phyloP scores from a whole-genome alignment of 2,329 filamentous ascomycete species.

The Teratosphaeria zuluensis region DNA sequence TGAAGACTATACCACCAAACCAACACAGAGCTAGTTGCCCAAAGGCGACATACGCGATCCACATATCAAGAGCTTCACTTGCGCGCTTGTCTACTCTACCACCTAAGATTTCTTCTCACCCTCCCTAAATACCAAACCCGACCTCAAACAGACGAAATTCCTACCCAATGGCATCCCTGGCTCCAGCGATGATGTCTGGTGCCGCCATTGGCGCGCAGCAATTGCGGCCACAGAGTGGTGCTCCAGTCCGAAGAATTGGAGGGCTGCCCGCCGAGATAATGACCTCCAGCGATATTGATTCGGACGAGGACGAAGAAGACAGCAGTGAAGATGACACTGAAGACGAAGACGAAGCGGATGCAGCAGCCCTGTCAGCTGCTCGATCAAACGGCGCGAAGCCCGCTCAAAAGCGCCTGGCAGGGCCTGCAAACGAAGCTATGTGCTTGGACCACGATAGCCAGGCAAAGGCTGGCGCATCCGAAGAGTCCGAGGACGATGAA shows the following conservation, averaged over 20 bases:
- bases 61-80: slow-evolving; percentile 5
- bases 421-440: slow-evolving; percentile 11
- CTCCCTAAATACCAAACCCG: not conserved
- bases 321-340: slow-evolving; percentile 12
- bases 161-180: not conserved
- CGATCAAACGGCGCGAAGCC: not conserved
- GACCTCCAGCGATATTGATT: not conserved
- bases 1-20: slow-evolving; percentile 10
- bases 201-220: not conserved
- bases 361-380: slow-evolving; percentile 23
- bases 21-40: slow-evolving; percentile 15
- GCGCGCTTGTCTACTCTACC: not conserved
- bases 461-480: slow-evolving; percentile 10
- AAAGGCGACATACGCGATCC: slow-evolving; percentile 15
- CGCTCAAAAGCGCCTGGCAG: slow-evolving; percentile 18
- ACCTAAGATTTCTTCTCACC: not conserved
- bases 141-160: not conserved
- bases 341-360: slow-evolving; percentile 18
- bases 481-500: slow-evolving; percentile 4
- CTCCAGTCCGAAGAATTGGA: not conserved
- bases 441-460: slow-evolving; percentile 8
- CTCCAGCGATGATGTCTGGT: not conserved
- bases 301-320: slow-evolving; percentile 13
- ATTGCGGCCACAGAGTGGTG: not conserved
- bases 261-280: not conserved